Evolutionary conservation across 2,329 filamentous ascomycete species (phyloP), one percentile per base, ranked within the genome.

Genomic region (Hawksworthiomyces lignivorus): DNA sequence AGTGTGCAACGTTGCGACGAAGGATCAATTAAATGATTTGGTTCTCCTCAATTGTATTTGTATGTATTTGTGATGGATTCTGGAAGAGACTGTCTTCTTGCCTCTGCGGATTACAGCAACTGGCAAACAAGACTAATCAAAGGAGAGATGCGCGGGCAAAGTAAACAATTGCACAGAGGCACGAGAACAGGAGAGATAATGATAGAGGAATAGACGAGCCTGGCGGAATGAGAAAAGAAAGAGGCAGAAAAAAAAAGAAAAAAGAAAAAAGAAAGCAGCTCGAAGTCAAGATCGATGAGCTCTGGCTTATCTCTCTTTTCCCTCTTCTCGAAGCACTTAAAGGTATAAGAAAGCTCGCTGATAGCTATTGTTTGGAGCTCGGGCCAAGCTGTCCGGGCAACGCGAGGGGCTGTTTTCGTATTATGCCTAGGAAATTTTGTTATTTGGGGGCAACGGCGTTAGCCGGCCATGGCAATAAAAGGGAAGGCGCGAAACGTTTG

Each of bases 361-460:
- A n/a, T n/a, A 42, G 30, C 28, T 43, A 38, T 32, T 40, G 47
- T 46, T 48, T 44, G 35, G 38, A 46, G 49, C 49, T 51, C 31
- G 49, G 49, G 38, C 49, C 49, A 44, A 36, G 45, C 45, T 51
- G 49, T 44, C 49, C 47, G 45, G 47, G 49, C 49, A 51, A 51
- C 49, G 46, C 35, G 31, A 29, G 24, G 39, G 35, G 31, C 20
- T 36, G 18, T 32, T 35, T 29, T 21, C 26, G 31, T 34, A 34
- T 33, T 34, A 33, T 26, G 9, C 21, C 29, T n/a, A 26, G 36
- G 37, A 29, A 29, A 30, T 40, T 40, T 29, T 24, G 39, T 29
- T 41, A 34, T 26, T 7, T 35, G 39, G 29, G 29, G 39, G 31
- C 39, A 35, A 41, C 39, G 22, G 18, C 38, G 30, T 24, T 19